Evolutionary conservation across 306 rosid species (phyloP), one percentile per base, ranked within the genome.

Genomic region (Dalbergia cultrata): DNA sequence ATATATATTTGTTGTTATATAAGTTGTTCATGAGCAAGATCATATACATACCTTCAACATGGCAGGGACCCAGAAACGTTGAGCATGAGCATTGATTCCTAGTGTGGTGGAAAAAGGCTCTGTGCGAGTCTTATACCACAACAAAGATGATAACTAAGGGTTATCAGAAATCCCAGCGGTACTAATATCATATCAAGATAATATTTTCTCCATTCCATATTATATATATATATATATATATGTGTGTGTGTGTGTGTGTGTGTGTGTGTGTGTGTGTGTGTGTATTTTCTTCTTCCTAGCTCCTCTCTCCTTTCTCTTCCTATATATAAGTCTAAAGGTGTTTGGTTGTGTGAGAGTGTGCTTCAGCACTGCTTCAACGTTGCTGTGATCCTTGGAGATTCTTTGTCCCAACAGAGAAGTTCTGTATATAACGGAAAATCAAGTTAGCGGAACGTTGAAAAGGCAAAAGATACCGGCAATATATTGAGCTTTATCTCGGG

Each of bases 131-230:
- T 85, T 92, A 35, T 89, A 89, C 98, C 97, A 94, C 22, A 94
- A 79, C 94, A 92, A 43, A 80, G 49, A 86, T 94, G 91, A 83
- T 94, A 94, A 70, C 60, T 76, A 70, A 74, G 22, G 16, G 60
- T 82, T 8, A 90, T 71, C 8, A 94, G 19, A 45, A 89, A 80
- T 52, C 88, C 98, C 54, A 94, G 70, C 2, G 98, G 98, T 2
- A 94, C 97, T 13, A 90, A 78, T 3, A 91, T 78, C 53, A 88
- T 81, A 79, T 94, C 98, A 70, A 92, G 79, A 78, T 90, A 90
- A 86, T 83, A 85, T n/a, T 85, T 87, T 19, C 88, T 92, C 98
- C 98, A 94, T 72, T 89, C 97, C 91, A 87, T 90, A 2, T 31
- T 71, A 31, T 9, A 16, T 39, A 0, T 79, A 37, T 37, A 37